A percentile compares a stretch with the other conserved stretches of the same genome.
These are phyloP conservation scores for Candida endomychidarum DNA, from an alignment of 805 yeast species.

Conservation along the genomic window DNA sequence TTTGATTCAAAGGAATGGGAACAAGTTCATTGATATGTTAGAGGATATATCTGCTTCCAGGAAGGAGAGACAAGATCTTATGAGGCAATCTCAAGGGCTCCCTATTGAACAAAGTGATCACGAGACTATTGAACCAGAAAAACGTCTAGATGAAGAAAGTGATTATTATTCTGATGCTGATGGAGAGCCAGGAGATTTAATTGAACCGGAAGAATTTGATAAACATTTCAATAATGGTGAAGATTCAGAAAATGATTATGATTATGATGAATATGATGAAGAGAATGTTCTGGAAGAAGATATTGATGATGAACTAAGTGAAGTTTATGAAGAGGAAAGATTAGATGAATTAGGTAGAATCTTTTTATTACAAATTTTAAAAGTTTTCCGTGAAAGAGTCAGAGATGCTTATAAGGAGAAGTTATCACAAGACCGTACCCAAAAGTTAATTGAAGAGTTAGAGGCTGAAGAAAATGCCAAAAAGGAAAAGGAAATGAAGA, in stretches of 20 bases:
- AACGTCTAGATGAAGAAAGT: constrained; percentile 1
- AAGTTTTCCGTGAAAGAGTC: constrained; percentile 71
- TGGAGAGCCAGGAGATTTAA: constrained; percentile 5
- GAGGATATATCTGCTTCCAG: constrained; percentile 65
- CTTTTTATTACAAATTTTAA: constrained; percentile 76
- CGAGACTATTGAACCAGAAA: background rate
- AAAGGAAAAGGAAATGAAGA: constrained; percentile 65
- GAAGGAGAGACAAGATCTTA: constrained; percentile 10
- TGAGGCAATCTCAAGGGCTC: no score
- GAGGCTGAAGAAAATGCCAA: constrained; percentile 68
- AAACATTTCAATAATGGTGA: constrained; percentile 6
- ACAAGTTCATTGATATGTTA: constrained; percentile 74
- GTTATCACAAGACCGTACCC: constrained; percentile 72
- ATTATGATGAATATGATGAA: constrained; percentile 27
- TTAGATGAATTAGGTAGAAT: constrained; percentile 77
- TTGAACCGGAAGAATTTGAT: constrained; percentile 8
- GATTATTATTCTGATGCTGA: constrained; percentile 5
- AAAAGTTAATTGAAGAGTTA: constrained; percentile 61
- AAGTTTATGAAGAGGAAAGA: constrained; percentile 55
- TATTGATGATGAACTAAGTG: constrained; percentile 33
- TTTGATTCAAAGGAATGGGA: constrained; percentile 73
- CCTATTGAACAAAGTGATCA: background rate
- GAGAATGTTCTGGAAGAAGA: constrained; percentile 45
- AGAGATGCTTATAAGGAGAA: constrained; percentile 76
- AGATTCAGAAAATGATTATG: constrained; percentile 20